Conservation (phyloP, 1,284 basidiomycete genomes). For the Cutaneotrichosporon cutaneum region DNA sequence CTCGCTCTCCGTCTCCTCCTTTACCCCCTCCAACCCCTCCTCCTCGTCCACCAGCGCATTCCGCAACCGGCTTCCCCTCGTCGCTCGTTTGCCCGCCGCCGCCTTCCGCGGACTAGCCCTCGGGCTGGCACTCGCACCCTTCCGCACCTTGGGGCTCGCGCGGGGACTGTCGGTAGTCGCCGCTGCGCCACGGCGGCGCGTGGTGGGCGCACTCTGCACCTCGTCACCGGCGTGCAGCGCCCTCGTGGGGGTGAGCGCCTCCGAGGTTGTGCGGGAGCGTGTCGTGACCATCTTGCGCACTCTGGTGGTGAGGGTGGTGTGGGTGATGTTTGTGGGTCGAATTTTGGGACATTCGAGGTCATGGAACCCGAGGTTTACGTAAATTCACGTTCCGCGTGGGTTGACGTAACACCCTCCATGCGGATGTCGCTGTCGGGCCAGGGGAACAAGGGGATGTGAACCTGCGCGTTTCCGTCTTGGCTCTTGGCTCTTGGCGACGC, state of each 20-base stretch:
- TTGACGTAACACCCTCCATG: not conserved
- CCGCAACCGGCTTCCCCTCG: not conserved
- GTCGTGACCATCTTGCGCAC: conserved; percentile 23
- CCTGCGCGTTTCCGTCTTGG: too few relatives aligned
- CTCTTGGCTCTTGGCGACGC: not conserved
- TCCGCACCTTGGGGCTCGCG: too few relatives aligned
- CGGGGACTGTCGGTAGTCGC: not conserved
- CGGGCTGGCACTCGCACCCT: not conserved
- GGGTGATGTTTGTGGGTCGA: not conserved
- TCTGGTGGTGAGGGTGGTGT: not conserved
- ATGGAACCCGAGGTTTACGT: not conserved
- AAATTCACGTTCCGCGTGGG: too few relatives aligned
- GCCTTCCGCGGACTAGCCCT: not conserved
- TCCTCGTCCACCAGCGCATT: not conserved
- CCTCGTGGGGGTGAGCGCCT: conserved; percentile 13
- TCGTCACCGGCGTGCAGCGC: not conserved
- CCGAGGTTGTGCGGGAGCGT: conserved; percentile 18
- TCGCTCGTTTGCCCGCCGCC: not conserved
- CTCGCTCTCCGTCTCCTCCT: not conserved
- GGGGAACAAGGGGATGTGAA: too few relatives aligned
- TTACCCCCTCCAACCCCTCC: not conserved
- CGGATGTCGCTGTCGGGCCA: too few relatives aligned
- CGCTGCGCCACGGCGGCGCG: not conserved
- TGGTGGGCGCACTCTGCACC: not conserved
- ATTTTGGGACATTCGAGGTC: not conserved